Evolutionary conservation across 441 rosid species (phyloP), one percentile per base, ranked within the genome.

Genomic region (Arabidopsis hybrid): DNA sequence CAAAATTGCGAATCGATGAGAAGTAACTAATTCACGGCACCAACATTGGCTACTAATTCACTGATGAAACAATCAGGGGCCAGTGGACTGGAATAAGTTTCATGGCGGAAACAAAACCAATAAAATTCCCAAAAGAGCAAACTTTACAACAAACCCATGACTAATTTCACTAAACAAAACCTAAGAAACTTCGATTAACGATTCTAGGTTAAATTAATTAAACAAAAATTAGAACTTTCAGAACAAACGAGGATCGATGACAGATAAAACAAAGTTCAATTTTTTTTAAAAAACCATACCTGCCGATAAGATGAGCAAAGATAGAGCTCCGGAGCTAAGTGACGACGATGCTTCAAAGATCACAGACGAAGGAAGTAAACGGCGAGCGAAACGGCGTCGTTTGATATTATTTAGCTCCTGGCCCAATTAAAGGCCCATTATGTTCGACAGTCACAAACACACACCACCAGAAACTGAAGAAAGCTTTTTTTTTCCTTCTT

Each of bases 321-420:
- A 71, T 59, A 46, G 69, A 77, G 77, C 65, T 72, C 46, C 65
- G 53, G 65, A 55, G 77, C 64, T 14, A 12, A 43, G 60, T 66
- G 80, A 53, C 73, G 80, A 60, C 64, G 67, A 29, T 49, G 42
- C 1, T 67, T 8, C 52, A 57, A 39, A 31, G 60, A 46, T 36
- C 11, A 38, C 17, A 29, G 56, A 56, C 45, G 18, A 64, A 16
- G 18, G 31, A 18, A 17, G 65, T 17, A 26, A 60, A 26, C 51
- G 39, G 63, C 53, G 1, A 7, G 16, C 7, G 8, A 59, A 59
- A 68, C 49, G 64, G 1, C 2, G 18, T 1, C 65, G 38, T 61
- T 26, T 12, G 2, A 5, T n/a, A 14, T 2, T 0, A 39, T 12
- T 16, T 40, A 6, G 7, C 12, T 9, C 0, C 0, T 13, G 51